Conservation (phyloP, 768 basidiomycete species). For the Suillus subalutaceus region DNA sequence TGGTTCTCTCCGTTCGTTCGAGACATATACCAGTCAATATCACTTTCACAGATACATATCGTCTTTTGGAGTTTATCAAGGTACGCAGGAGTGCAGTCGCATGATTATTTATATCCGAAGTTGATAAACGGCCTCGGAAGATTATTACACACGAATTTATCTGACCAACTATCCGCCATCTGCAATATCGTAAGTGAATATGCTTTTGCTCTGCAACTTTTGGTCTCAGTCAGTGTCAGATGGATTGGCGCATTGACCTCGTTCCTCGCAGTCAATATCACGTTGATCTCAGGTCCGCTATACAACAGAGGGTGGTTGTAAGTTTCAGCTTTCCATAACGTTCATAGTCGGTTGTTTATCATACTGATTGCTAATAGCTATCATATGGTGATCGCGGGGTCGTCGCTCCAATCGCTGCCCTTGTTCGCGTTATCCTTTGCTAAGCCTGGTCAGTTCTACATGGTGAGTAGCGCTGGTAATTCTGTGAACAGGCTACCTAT, state of each 20-base stretch:
- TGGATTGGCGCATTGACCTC: constrained; percentile 48
- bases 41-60: constrained; percentile 21
- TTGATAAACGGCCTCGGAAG: constrained; percentile 22
- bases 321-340: constrained; percentile 6
- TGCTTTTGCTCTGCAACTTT: constrained; percentile 25
- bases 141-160: constrained; percentile 35
- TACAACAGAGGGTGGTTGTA: constrained; percentile 51
- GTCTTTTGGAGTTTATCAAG: constrained; percentile 39
- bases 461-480: constrained; percentile 23
- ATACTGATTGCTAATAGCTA: not conserved
- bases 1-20: not conserved
- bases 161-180: constrained; percentile 31
- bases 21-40: no score
- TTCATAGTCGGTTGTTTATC: not conserved
- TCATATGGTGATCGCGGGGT: constrained; percentile 24
- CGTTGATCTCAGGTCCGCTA: constrained; percentile 43
- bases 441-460: constrained; percentile 37
- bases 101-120: not conserved
- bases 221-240: constrained; percentile 26
- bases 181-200: constrained; percentile 28
- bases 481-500: not conserved
- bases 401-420: constrained; percentile 30
- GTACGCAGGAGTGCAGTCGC: constrained; percentile 8
- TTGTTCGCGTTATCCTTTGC: constrained; percentile 42
- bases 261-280: constrained; percentile 39